Evolutionary conservation across 2,329 filamentous ascomycete species (phyloP).

Genomic region (Xylaria sp.): DNA sequence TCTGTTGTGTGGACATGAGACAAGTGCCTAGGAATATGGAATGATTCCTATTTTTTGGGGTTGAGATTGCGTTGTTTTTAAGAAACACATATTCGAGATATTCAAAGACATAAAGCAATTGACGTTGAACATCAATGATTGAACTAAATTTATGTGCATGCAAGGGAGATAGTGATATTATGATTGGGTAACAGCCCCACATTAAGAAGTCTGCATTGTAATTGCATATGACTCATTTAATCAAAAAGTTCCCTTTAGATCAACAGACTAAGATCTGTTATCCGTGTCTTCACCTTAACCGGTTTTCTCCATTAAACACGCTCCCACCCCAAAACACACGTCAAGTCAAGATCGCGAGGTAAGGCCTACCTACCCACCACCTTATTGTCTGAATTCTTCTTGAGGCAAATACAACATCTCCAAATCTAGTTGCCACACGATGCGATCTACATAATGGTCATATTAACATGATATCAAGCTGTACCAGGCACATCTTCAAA

Average conservation of each 20-base stretch:
- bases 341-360: constrained; percentile 15
- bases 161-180: too few relatives aligned
- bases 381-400: background rate
- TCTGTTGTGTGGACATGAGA: background rate
- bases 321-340: constrained; percentile 19
- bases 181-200: background rate
- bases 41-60: too few relatives aligned
- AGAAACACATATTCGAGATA: background rate
- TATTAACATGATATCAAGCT: constrained; percentile 27
- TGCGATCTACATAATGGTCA: background rate
- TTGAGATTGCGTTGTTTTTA: background rate
- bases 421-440: background rate
- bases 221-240: background rate
- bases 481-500: background rate
- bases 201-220: background rate
- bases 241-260: background rate
- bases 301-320: background rate
- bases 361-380: constrained; percentile 1
- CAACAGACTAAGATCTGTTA: background rate
- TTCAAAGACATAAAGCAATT: too few relatives aligned
- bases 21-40: background rate
- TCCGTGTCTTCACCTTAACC: constrained; percentile 2
- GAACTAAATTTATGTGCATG: too few relatives aligned
- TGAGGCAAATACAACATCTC: constrained; percentile 2
- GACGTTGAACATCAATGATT: too few relatives aligned